Conservation (phyloP, 306 rosid species). For the Malus asiatica region DNA sequence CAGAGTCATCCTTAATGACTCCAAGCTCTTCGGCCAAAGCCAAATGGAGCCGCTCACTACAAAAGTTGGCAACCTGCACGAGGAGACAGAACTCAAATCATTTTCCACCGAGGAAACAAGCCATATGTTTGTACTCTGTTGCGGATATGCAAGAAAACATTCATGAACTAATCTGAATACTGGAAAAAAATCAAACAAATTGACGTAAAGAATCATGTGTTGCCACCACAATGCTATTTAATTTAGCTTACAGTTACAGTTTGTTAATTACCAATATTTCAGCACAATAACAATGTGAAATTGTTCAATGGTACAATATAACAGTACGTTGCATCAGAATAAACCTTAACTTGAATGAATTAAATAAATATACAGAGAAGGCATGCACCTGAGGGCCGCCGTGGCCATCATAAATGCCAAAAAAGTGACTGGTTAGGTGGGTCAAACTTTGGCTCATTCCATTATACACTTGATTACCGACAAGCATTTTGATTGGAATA, state of each 20-base stretch:
- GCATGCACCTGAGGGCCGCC: conserved; percentile 52
- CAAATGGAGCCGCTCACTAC: conserved; percentile 42
- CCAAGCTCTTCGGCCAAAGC: conserved; percentile 47
- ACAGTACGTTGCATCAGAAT: neutral
- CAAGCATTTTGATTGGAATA: conserved; percentile 46
- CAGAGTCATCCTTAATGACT: conserved; percentile 12
- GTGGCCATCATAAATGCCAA: conserved; percentile 59
- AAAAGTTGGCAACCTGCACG: conserved; percentile 51
- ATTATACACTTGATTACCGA: conserved; percentile 15
- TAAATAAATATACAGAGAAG: neutral
- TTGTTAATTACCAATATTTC: neutral
- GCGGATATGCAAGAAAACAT: neutral
- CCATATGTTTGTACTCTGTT: neutral
- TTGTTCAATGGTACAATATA: neutral
- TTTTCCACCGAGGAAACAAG: neutral
- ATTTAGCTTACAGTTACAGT: neutral
- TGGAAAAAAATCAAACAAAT: neutral
- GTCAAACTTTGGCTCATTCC: conserved; percentile 41
- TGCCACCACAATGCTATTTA: neutral
- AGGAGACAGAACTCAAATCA: neutral
- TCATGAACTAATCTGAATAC: neutral
- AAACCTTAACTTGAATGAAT: neutral
- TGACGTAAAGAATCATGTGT: neutral
- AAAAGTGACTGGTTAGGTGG: conserved; percentile 44
- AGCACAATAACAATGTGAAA: neutral